Base-by-base conservation (phyloP, 2,329 filamentous ascomycete genomes). In the Xylaria sp. region DNA sequence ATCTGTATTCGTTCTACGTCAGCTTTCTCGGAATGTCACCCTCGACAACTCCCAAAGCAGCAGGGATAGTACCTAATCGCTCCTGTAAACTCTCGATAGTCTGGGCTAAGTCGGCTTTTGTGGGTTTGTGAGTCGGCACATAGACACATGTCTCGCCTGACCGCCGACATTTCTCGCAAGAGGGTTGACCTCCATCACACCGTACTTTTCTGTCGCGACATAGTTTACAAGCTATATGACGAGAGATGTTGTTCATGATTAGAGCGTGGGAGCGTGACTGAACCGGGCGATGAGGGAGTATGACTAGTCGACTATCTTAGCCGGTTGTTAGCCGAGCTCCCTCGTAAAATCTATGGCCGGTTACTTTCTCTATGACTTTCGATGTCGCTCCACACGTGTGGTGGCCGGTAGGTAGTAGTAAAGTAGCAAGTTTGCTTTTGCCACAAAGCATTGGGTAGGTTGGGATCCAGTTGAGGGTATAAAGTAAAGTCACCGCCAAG, bases 31-130 rank as follows among this genome's bases (percentile, higher is more conserved):
- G 20, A 3, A 50, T 45, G 58, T 39, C 47, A 27, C 22, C 63
- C 20, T 33, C 47, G 17, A n/a, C 33, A 17, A 53, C 38, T 13
- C 33, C 27, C 25, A 33, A 17, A 36, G 25, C 25, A 38, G 60
- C 31, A 47, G 33, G 31, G 39, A 29, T 29, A 69, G 47, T 69
- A 74, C 73, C 71, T 65, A 74, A 65, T 59, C 72, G 58, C 25
- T 74, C 69, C 55, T 74, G 73, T 62, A 74, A 57, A 61, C 61
- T 71, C 61, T 73, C 73, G 25, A 74, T 70, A 2, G 69, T 74
- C 56, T 73, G 71, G 25, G 67, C 65, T 27, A 74, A 44, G 38
- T 74, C 72, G 20, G 69, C 69, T 53, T 71, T 73, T 31, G 72
- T 73, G 25, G 73, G 71, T 45, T 72, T 69, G 55, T 71, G 66